Percentiles rank a stretch among this genome's conserved stretches.
Evolutionary conservation across 225 moss, liverwort and hornwort species (phyloP).

Genomic region (Bryum argenteum): DNA sequence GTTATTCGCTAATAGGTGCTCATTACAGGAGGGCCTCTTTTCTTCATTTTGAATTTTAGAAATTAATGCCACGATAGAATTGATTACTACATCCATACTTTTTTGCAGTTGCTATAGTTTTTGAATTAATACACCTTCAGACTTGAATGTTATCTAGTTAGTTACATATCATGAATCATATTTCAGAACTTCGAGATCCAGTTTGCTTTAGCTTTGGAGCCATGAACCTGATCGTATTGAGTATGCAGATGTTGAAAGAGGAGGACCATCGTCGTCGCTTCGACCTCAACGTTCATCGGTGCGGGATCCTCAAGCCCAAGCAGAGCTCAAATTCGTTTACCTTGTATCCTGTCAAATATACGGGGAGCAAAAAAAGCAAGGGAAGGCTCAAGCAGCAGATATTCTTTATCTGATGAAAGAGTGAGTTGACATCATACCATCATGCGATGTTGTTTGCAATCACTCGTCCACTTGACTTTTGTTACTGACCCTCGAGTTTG

Average conservation of each 20-base stretch:
- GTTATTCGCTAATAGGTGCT: background rate
- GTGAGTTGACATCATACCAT: conserved; percentile 41
- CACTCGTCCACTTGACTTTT: conserved; percentile 6
- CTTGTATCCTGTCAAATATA: conserved; percentile 97
- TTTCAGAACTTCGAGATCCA: background rate
- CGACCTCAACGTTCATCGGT: conserved; percentile 38
- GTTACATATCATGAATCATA: background rate
- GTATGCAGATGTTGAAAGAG: conserved; percentile 66
- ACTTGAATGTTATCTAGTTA: background rate
- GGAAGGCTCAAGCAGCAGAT: conserved; percentile 73
- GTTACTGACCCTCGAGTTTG: background rate
- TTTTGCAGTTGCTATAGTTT: background rate
- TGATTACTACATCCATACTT: background rate
- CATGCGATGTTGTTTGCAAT: background rate
- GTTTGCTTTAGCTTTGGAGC: background rate
- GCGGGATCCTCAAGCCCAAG: conserved; percentile 70
- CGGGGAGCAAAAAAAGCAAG: conserved; percentile 79
- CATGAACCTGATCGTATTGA: conserved; percentile 19
- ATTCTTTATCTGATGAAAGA: conserved; percentile 82
- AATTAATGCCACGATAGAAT: conserved; percentile 4
- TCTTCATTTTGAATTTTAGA: conserved; percentile 8
- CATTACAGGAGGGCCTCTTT: background rate
- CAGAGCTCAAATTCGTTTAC: conserved; percentile 94
- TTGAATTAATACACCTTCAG: background rate
- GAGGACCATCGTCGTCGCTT: conserved; percentile 39